phyloP scores from a whole-genome alignment of 208 protist genomes.

The Trypanosoma mega region DNA sequence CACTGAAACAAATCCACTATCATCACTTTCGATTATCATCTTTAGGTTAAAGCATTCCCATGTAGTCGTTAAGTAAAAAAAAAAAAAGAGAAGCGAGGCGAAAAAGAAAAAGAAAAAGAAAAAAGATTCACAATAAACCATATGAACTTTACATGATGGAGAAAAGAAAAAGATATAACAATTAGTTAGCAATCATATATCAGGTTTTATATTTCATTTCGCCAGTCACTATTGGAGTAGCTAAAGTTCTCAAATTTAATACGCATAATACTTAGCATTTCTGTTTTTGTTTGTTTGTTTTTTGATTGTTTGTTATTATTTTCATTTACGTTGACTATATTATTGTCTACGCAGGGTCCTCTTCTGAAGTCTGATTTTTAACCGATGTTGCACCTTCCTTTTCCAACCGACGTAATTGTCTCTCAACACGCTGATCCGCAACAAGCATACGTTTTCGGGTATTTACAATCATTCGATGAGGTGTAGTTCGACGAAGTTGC shows the following conservation, averaged over 20 bases:
- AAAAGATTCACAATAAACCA: constrained; percentile 3
- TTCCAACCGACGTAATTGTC: constrained; percentile 72
- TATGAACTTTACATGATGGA: too few relatives aligned
- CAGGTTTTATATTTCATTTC: too few relatives aligned
- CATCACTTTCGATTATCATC: too few relatives aligned
- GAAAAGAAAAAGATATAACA: constrained; percentile 10
- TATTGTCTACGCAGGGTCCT: neutral
- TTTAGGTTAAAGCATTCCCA: too few relatives aligned
- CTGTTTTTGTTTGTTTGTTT: constrained; percentile 2
- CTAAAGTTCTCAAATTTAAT: too few relatives aligned
- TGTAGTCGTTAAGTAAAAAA: too few relatives aligned
- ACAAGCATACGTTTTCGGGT: constrained; percentile 82
- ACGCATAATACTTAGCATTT: too few relatives aligned
- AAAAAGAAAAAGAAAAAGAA: constrained; percentile 7
- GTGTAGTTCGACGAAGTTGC: constrained; percentile 68
- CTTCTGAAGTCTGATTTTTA: constrained; percentile 5
- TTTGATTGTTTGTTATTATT: neutral
- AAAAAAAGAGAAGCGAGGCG: too few relatives aligned
- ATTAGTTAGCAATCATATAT: too few relatives aligned
- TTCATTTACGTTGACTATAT: neutral
- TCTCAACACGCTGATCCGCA: constrained; percentile 66
- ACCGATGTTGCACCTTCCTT: constrained; percentile 33
- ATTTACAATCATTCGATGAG: constrained; percentile 86
- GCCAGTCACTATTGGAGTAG: too few relatives aligned
- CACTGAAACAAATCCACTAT: too few relatives aligned